phyloP scores from a whole-genome alignment of 192 early-diverging fungal genomes.

The Dissophora globulifera region DNA sequence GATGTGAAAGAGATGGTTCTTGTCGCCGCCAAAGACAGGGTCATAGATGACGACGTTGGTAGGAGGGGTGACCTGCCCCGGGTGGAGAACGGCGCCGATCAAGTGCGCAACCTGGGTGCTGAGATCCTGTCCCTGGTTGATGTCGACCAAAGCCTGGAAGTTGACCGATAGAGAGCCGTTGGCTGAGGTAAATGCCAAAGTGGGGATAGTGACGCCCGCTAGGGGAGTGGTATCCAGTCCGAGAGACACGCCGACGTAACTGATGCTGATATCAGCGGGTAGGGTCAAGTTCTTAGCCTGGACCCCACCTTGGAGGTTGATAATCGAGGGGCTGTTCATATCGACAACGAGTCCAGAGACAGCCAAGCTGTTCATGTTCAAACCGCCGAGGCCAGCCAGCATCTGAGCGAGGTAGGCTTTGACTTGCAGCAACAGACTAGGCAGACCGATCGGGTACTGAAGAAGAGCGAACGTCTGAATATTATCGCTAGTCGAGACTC shows the following conservation, averaged over 20 bases:
- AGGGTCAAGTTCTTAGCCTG: conserved; percentile 30
- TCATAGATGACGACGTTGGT: conserved; percentile 46
- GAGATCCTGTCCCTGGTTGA: conserved; percentile 31
- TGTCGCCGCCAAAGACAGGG: conserved; percentile 51
- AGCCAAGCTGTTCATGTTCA: conserved; percentile 31
- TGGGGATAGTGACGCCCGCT: conserved; percentile 33
- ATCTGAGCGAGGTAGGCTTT: conserved; percentile 20
- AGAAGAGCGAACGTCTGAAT: conserved; percentile 45
- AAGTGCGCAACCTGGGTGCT: conserved; percentile 36
- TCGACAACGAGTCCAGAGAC: conserved; percentile 40
- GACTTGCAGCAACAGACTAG: conserved; percentile 18
- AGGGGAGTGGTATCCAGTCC: conserved; percentile 35
- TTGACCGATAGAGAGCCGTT: conserved; percentile 25
- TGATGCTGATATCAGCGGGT: conserved; percentile 45
- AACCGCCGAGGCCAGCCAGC: conserved; percentile 35
- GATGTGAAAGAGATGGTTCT: conserved; percentile 49
- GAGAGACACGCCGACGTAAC: conserved; percentile 41
- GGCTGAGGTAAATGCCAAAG: conserved; percentile 31
- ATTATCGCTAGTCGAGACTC: conserved; percentile 35
- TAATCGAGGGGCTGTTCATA: conserved; percentile 49
- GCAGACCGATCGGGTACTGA: conserved; percentile 23
- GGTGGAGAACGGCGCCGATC: conserved; percentile 39
- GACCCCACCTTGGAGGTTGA: conserved; percentile 36
- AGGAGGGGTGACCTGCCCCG: conserved; percentile 43
- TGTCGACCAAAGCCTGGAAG: conserved; percentile 37